Conservation (phyloP, 2,329 filamentous ascomycete species). For the Ascochyta pisi region DNA sequence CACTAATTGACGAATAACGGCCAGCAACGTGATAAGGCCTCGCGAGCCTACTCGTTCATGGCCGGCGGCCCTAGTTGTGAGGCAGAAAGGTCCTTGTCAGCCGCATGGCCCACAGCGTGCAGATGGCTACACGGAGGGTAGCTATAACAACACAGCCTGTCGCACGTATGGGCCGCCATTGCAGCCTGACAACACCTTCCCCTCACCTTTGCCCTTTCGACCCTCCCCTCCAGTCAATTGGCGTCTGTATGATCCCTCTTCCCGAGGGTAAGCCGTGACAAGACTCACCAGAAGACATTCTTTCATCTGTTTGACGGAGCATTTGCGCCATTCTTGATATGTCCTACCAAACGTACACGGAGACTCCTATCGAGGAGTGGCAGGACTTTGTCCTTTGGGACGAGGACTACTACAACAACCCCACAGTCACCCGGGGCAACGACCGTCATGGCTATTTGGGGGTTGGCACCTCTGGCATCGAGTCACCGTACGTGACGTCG, state of each 20-base stretch:
- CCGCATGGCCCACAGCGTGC: slow-evolving; percentile 9
- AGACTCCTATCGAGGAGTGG: slow-evolving; percentile 35
- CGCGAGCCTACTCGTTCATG: slow-evolving; percentile 15
- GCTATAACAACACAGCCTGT: slow-evolving; percentile 14
- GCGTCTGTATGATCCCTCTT: slow-evolving; percentile 14
- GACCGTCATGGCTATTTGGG: slow-evolving; percentile 1
- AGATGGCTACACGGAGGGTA: slow-evolving; percentile 1
- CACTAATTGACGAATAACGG: slow-evolving; percentile 19
- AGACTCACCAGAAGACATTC: neutral
- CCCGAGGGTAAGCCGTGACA: slow-evolving; percentile 2
- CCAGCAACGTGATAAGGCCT: slow-evolving; percentile 15
- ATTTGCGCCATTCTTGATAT: slow-evolving; percentile 5
- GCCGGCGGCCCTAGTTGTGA: slow-evolving; percentile 13
- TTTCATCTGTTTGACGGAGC: neutral
- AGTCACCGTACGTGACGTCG: slow-evolving; percentile 21
- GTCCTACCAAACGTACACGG: slow-evolving; percentile 26
- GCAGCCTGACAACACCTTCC: neutral
- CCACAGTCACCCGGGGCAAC: neutral
- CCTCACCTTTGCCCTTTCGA: neutral
- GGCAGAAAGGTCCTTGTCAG: slow-evolving; percentile 16
- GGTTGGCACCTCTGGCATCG: neutral
- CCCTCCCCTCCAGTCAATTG: neutral
- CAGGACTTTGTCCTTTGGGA: slow-evolving; percentile 41
- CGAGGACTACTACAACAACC: slow-evolving; percentile 37
- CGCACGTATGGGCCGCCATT: neutral